Percentiles rank a stretch among this genome's conserved stretches.
Conservation (phyloP, 2,329 filamentous ascomycete species). For the Paramyrothecium sp. region DNA sequence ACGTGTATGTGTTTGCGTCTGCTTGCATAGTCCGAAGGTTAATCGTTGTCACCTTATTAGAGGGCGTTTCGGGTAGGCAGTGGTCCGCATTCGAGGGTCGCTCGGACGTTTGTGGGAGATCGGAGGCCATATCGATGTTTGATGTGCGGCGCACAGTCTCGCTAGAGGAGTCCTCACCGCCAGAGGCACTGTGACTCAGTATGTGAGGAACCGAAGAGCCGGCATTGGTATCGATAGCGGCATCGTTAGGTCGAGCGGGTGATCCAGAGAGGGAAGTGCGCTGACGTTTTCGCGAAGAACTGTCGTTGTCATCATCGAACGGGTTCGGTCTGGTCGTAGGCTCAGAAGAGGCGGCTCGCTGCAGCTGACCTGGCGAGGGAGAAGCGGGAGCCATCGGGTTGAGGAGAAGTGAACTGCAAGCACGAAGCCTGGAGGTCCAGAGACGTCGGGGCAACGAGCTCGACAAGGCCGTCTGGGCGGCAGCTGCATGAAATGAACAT, state of each 20-base stretch:
- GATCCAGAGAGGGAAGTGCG: constrained; percentile 58
- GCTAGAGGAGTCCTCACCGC: too few species aligned
- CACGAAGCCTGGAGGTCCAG: constrained; percentile 43
- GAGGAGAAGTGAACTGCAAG: constrained; percentile 31
- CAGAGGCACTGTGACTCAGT: too few species aligned
- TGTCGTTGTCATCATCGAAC: constrained; percentile 55
- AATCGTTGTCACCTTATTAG: constrained; percentile 56
- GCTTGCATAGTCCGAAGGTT: constrained; percentile 49
- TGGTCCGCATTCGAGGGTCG: background rate
- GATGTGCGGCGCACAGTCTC: constrained; percentile 6
- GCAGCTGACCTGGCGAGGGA: constrained; percentile 49
- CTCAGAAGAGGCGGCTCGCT: constrained; percentile 62
- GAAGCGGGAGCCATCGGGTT: constrained; percentile 55
- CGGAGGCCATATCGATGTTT: constrained; percentile 38
- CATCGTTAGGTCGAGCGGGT: constrained; percentile 51
- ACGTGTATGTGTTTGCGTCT: background rate
- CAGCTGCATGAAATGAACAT: constrained; percentile 56
- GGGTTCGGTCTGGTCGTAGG: constrained; percentile 63
- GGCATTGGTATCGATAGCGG: constrained; percentile 37
- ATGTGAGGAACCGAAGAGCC: constrained; percentile 15
- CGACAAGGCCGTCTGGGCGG: constrained; percentile 53
- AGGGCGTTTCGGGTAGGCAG: constrained; percentile 30
- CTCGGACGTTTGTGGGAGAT: constrained; percentile 43
- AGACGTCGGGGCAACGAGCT: constrained; percentile 42
- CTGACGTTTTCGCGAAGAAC: constrained; percentile 58